phyloP scores from a whole-genome alignment of 768 basidiomycete species.

The Tulasnella sp. region DNA sequence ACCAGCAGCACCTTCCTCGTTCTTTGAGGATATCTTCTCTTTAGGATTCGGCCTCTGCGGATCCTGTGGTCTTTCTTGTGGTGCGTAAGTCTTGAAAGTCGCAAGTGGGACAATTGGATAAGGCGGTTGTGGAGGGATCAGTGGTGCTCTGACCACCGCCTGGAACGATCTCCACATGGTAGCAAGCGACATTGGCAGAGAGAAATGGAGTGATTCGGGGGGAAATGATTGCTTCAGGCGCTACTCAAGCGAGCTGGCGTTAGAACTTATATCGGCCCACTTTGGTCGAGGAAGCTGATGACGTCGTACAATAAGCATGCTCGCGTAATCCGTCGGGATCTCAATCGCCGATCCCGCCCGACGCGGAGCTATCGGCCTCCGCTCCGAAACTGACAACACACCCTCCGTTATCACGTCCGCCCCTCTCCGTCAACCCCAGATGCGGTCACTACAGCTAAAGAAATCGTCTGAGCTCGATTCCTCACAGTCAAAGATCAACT shows the following conservation, averaged over 20 bases:
- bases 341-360: constrained; percentile 1
- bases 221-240: not conserved
- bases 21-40: not conserved
- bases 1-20: constrained; percentile 6
- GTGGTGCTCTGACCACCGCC: constrained; percentile 8
- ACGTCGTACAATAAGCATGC: not conserved
- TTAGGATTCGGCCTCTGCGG: not conserved
- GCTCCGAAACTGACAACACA: too few species aligned
- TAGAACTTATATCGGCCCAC: too few species aligned
- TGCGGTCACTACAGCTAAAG: not conserved
- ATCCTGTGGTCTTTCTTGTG: not conserved
- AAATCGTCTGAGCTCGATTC: not conserved
- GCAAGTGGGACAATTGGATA: constrained; percentile 2
- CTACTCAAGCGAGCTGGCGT: not conserved
- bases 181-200: not conserved
- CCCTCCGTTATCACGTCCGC: too few species aligned
- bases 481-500: constrained; percentile 6
- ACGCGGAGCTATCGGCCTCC: not conserved
- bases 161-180: constrained; percentile 1
- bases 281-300: not conserved
- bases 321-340: not conserved
- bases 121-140: constrained; percentile 9
- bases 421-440: too few species aligned
- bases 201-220: not conserved
- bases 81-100: constrained; percentile 9